Percentiles rank a stretch among this genome's conserved stretches.
Evolutionary conservation across 192 early-diverging fungal genomes (phyloP).

Genomic region (Endogone sp.): DNA sequence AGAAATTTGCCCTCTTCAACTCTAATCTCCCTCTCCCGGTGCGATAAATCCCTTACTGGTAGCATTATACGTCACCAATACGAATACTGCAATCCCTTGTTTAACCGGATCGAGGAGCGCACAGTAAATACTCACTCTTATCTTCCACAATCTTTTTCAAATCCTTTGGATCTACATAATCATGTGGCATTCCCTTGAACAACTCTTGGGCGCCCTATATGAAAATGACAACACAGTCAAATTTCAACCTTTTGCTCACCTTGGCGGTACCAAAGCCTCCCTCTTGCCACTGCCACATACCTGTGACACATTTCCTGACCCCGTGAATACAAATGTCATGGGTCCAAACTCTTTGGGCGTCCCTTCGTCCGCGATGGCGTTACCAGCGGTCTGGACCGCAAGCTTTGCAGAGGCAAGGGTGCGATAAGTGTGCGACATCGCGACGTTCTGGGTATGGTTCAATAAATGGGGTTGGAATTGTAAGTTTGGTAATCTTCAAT

Average conservation of each 20-base stretch:
- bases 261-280: too few relatives aligned
- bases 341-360: constrained; percentile 86
- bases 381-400: constrained; percentile 61
- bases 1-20: too few relatives aligned
- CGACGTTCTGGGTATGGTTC: constrained; percentile 57
- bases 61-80: too few relatives aligned
- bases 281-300: too few relatives aligned
- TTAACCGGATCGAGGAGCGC: too few relatives aligned
- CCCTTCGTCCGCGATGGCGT: constrained; percentile 83
- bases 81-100: too few relatives aligned
- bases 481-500: too few relatives aligned
- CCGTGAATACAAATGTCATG: constrained; percentile 87
- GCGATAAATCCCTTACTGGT: too few relatives aligned
- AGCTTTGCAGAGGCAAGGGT: constrained; percentile 56
- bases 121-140: constrained; percentile 43
- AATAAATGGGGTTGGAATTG: not conserved
- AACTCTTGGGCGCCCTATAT: constrained; percentile 80
- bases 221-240: not conserved
- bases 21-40: too few relatives aligned
- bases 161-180: constrained; percentile 75
- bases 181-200: constrained; percentile 88
- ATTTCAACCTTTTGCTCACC: too few relatives aligned
- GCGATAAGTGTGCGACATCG: constrained; percentile 73
- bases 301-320: constrained; percentile 85
- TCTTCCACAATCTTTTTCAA: constrained; percentile 51